These are phyloP conservation scores for Aegilops longissima DNA, from an alignment of 176 grass and related monocot genomes.

Conservation along the genomic window DNA sequence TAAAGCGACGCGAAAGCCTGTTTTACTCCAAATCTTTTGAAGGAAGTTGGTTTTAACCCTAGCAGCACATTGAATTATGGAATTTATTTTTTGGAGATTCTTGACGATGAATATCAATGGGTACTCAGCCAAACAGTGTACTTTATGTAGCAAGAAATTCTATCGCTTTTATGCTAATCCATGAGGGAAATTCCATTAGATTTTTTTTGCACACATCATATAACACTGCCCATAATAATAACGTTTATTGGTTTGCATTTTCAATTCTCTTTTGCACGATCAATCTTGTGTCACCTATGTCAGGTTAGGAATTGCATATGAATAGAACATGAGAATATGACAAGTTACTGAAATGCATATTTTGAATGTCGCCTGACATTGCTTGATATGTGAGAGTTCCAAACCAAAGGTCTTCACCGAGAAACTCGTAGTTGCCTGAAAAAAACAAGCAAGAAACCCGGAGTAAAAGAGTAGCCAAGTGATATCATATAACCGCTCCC, in stretches of 20 bases:
- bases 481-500: too few species aligned
- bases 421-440: too few species aligned
- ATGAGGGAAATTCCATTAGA: not conserved
- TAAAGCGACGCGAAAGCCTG: too few species aligned
- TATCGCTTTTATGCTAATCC: not conserved
- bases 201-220: not conserved
- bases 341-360: too few species aligned
- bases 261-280: not conserved
- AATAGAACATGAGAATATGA: too few species aligned
- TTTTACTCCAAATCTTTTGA: slow-evolving; percentile 43
- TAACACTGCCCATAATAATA: not conserved
- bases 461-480: too few species aligned
- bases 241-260: not conserved
- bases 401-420: too few species aligned
- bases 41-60: slow-evolving; percentile 20
- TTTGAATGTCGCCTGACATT: too few species aligned
- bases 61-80: not conserved
- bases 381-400: too few species aligned
- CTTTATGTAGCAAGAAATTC: not conserved
- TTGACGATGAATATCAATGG: not conserved
- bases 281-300: not conserved
- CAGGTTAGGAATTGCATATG: too few species aligned
- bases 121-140: not conserved
- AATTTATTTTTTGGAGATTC: not conserved
- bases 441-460: too few species aligned